Base-by-base conservation (phyloP, 2,329 filamentous ascomycete species). In the Dactylellina drechsleri region DNA sequence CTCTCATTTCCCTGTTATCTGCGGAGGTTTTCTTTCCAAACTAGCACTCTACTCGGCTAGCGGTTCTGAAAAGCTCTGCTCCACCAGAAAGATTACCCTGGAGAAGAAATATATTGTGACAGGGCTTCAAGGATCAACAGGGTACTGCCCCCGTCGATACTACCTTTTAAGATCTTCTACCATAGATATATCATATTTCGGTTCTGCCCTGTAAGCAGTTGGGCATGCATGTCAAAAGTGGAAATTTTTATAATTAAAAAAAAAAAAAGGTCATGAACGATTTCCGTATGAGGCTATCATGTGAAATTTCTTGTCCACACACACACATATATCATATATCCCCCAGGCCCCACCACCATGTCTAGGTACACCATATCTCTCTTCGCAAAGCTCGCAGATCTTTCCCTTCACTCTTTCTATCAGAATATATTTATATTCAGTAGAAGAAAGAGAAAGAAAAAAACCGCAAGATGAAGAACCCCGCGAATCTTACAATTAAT, bases 211-310 rank as follows among this genome's bases (percentile, higher is more conserved):
- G 23, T 23, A 23, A 23, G 23, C 23, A 23, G 23, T 23, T 23
- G 23, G 23, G 23, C 23, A 23, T 23, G 23, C 4, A 36, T 7
- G 10, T 36, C 10, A 36, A 36, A 36, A 36, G 31, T 7, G 31
- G 31, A 36, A 36, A 36, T 36, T 36, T 23, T 36, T 36, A 36
- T 10, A 36, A 36, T 56, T 23, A 40, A 62, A 49, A 49, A 60
- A 47, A 28, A 18, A 15, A 40, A 47, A 31, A 58, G 59, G 71
- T 75, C 71, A 75, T 75, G 71, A 75, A 75, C 45, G 64, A 68
- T 65, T 65, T 75, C 71, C 71, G 36, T 68, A 67, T 75, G 71
- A 75, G 71, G 64, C 28, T 67, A 75, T 75, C 71, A 75, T 75
- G 71, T 75, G 71, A 40, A 75, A 60, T 75, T 64, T 10, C 57